Base-by-base conservation (phyloP, 768 basidiomycete genomes). In the Trametes villosa region DNA sequence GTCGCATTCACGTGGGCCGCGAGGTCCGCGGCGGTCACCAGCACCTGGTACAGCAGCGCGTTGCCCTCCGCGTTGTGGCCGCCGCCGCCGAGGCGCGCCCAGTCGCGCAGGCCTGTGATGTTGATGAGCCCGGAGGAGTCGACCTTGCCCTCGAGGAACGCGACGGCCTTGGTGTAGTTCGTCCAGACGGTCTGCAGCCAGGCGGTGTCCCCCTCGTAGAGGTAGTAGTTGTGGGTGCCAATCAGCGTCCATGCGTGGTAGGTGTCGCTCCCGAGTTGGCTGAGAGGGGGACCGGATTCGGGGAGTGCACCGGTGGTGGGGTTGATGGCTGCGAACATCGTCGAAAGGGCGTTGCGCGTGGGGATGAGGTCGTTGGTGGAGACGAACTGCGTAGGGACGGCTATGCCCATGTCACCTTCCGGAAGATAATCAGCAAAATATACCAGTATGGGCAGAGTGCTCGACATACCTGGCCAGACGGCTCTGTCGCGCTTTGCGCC, bases 181-280 rank as follows among this genome's bases (percentile, higher is more conserved):
- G 76, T 55, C 83, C 84, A 86, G 4, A 83, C 71, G 8, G 49
- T 69, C 60, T 78, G 61, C n/a, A 85, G 64, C 84, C 83, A 86
- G 0, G 65, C 77, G 3, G 63, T 68, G 66, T 86, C 84, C 0
- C 84, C 85, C 1, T 81, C 79, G 65, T 79, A 86, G 5, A 84
- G 68, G 61, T 76, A 81, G 68, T 86, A 86, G 67, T 85, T 86
- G 68, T 85, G 65, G 55, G 68, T 79, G 20, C 85, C 84, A 60
- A 86, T 81, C 22, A 86, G 73, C 18, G 84, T 85, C 84, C 84
- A 86, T 22, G 76, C 77, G 67, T 85, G 83, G 62, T 86, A 86
- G 0, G 85, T 86, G 64, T 74, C 56, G 76, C 81, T 59, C 70
- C 75, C 69, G 76, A 78, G 62, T 75, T 84, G 50, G 78, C 70